A percentile compares a stretch with the other conserved stretches of the same genome.
These are phyloP conservation scores for Lactarius pseudohatsudake DNA, from an alignment of 768 basidiomycete genomes.

Conservation along the genomic window DNA sequence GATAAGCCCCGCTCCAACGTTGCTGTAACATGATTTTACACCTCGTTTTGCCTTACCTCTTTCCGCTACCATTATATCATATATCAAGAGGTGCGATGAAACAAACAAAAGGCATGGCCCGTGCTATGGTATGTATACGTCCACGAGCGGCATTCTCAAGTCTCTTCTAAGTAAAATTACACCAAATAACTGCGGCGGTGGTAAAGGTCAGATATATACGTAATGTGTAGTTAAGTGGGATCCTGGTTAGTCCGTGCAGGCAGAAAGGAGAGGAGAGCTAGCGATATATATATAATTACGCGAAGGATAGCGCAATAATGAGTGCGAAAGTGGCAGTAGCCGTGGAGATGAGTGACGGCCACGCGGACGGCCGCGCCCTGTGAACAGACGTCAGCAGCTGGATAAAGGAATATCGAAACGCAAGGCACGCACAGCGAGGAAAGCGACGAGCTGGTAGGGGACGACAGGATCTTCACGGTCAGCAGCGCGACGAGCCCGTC, in stretches of 20 bases:
- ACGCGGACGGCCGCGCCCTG: neutral
- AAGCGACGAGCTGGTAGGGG: conserved; percentile 32
- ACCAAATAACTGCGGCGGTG: conserved; percentile 9
- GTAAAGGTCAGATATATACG: conserved; percentile 12
- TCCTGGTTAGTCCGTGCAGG: conserved; percentile 17
- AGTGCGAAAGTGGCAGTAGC: neutral
- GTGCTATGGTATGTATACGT: conserved; percentile 1
- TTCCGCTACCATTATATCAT: neutral
- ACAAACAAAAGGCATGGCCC: neutral
- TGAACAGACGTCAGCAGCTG: neutral
- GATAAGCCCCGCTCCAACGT: neutral
- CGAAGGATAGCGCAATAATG: conserved; percentile 9
- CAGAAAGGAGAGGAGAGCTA: neutral
- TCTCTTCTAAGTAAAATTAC: conserved; percentile 14
- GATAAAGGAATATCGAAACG: neutral
- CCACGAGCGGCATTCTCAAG: conserved; percentile 12
- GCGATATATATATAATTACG: neutral
- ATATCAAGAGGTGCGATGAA: neutral
- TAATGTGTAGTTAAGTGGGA: neutral
- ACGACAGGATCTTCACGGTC: conserved; percentile 60
- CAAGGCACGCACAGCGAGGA: conserved; percentile 29
- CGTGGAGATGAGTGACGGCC: neutral
- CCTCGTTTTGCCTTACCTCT: neutral
- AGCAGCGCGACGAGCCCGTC: conserved; percentile 86
- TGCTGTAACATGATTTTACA: neutral